Conservation (phyloP, 495 filamentous ascomycete species). For the Lasiosphaeria ovina region DNA sequence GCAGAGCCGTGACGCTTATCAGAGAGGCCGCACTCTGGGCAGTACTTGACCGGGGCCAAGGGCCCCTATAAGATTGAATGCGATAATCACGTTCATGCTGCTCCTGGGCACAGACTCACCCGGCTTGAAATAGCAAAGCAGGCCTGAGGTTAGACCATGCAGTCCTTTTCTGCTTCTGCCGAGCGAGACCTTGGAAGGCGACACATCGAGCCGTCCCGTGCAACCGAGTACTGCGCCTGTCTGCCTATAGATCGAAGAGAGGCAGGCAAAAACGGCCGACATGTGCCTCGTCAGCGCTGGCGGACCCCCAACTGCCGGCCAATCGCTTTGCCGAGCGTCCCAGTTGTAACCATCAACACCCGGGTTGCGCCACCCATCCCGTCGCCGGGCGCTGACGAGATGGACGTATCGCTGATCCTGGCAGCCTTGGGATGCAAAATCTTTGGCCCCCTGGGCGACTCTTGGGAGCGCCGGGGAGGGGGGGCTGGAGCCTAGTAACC, state of each 20-base stretch:
- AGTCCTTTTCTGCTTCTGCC: background rate
- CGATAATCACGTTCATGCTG: background rate
- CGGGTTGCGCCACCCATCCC: background rate
- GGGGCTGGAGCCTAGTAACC: background rate
- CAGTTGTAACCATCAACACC: background rate
- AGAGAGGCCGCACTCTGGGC: background rate
- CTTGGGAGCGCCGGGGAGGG: background rate
- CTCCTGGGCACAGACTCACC: background rate
- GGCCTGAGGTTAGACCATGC: background rate
- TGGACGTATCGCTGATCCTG: conserved; percentile 5
- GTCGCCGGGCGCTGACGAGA: background rate
- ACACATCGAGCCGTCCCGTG: background rate
- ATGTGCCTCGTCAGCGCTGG: conserved; percentile 2
- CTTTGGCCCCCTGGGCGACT: background rate
- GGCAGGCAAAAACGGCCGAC: background rate
- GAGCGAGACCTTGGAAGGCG: background rate
- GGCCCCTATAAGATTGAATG: background rate
- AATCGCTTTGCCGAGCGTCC: background rate
- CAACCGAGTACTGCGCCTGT: background rate
- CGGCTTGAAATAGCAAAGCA: background rate
- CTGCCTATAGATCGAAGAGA: too few species aligned
- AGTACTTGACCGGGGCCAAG: background rate
- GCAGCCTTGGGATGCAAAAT: conserved; percentile 2
- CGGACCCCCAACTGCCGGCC: background rate
- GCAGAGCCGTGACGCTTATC: background rate